Base-by-base conservation (phyloP, 768 basidiomycete genomes). In the Rhizopogon roseolus region DNA sequence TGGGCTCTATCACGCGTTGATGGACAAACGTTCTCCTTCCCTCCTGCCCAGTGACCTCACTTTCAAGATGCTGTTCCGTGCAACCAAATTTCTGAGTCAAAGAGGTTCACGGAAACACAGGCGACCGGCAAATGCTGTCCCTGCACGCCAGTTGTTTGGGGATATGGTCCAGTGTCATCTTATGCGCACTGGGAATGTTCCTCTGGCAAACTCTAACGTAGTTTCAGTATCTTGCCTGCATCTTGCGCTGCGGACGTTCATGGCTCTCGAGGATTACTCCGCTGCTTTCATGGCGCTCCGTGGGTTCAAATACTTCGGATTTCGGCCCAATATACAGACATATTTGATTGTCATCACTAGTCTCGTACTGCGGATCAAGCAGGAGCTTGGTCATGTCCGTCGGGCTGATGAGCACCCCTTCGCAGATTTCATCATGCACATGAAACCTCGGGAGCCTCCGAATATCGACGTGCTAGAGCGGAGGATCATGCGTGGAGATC, bases 221-320 rank as follows among this genome's bases (percentile, higher is more conserved):
- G 43, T 72, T 13, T 68, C 64, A 16, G 64, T 67, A 0, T 70
- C 65, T 32, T 64, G 77, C 1, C 60, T 82, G 37, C 74, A 74
- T 57, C 59, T 71, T 27, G 72, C 73, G 1, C 66, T 84, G 5
- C 72, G 73, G n/a, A 66, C 73, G 0, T 79, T 81, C 57, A 62
- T 83, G 51, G 62, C 61, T 0, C 59, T 64, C 9, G 65, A 66
- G 3, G 82, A 83, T 64, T 82, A 79, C 54, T 63, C 76, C 10
- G 81, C 70, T 1, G 80, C 78, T 1, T 72, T 72, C 56, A 60
- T 77, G 43, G 65, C 66, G 16, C 53, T 83, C 8, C 66, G 64
- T 22, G 57, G 71, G 8, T 68, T 74, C 52, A 38, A 44, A 14
- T 46, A 54, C 0, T 63, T 72, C 34, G 61, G 64, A 2, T 60